Conservation (phyloP, 345 rosid species). For the Salix udensis region DNA sequence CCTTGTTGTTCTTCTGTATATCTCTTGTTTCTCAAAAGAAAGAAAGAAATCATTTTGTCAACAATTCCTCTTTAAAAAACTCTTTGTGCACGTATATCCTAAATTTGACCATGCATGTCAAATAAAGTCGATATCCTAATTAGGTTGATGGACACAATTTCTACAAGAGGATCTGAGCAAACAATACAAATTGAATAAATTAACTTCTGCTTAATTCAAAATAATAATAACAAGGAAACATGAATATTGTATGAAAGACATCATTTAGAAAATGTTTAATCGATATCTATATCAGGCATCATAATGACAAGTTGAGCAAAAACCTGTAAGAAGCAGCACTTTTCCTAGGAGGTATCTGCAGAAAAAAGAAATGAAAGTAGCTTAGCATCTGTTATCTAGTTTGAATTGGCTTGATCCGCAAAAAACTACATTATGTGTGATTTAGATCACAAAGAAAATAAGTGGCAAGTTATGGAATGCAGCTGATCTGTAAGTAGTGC, state of each 20-base stretch:
- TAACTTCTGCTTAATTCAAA: not conserved
- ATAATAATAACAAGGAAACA: not conserved
- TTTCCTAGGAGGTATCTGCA: slow-evolving; percentile 99
- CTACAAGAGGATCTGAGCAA: not conserved
- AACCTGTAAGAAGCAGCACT: slow-evolving; percentile 98
- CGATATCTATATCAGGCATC: slow-evolving; percentile 1
- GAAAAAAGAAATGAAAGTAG: slow-evolving; percentile 24
- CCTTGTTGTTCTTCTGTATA: not conserved
- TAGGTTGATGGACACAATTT: not conserved
- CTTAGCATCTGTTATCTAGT: not conserved
- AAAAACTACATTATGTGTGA: not conserved
- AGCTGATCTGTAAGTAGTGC: not conserved
- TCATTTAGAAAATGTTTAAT: not conserved
- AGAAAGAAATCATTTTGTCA: not conserved
- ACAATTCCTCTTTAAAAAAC: not conserved
- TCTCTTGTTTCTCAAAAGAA: not conserved
- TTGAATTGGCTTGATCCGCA: not conserved
- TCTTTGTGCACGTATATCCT: not conserved
- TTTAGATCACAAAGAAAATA: not conserved
- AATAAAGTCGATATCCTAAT: not conserved
- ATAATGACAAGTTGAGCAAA: slow-evolving; percentile 11
- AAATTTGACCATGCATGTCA: not conserved
- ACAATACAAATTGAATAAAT: not conserved
- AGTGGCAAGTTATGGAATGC: not conserved
- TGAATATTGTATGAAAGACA: not conserved